Evolutionary conservation across 306 rosid species (phyloP), one percentile per base, ranked within the genome.

Genomic region (Parietaria judaica): DNA sequence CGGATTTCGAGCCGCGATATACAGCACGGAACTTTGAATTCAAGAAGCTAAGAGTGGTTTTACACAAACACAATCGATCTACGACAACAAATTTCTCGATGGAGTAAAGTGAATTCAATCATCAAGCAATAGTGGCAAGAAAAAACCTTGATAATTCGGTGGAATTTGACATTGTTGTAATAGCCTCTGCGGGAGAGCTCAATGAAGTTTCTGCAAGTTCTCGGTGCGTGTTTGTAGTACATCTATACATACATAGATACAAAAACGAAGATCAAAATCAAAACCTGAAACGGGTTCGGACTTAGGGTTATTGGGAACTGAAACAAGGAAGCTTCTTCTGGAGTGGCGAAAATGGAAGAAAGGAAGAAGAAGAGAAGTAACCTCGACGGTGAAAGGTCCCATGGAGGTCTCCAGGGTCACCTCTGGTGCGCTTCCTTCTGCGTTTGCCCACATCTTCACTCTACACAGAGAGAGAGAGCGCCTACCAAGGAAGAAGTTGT

Each of bases 151-250:
- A 94, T 94, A 73, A 94, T 86, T 71, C 99, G 76, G 77, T 94
- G 99, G 80, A 94, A 94, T 47, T 84, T 94, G 79, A 86, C 89
- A 69, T 94, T 87, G 74, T 94, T 79, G 60, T 94, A 94, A 51
- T 94, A 94, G 56, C 85, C 86, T 72, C 99, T 75, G 57, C 99
- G 97, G 71, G 95, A 79, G 12, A 94, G 97, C 68, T 94, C 99
- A 41, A 86, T 78, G 79, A 94, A 94, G 84, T 94, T 94, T 72
- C 99, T 80, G 76, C 94, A 86, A 51, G 99, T 88, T 66, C 99
- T 84, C 6, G 99, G 99, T 3, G 99, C 76, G 60, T 94, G 99
- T 69, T 94, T 94, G 81, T 70, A 88, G 77, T 94, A 94, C 51
- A 88, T 69, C 99, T 94, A 60, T 12, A 44, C 23, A 53, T 15